Evolutionary conservation across 1,139 yeast genomes (phyloP).

Genomic region (Kluyveromyces sp.): DNA sequence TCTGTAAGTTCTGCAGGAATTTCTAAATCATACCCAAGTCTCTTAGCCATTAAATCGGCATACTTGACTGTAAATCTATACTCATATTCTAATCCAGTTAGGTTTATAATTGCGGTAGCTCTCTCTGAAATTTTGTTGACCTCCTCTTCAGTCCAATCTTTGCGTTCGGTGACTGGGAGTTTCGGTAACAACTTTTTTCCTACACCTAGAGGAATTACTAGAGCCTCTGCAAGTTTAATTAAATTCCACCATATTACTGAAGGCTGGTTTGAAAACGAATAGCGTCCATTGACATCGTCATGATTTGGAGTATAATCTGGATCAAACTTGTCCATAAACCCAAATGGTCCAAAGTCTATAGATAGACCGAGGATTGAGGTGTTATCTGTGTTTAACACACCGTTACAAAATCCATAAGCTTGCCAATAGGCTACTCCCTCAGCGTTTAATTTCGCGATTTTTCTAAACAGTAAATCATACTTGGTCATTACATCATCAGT

Average conservation of each 20-base stretch:
- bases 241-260: conserved; percentile 91
- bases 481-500: conserved; percentile 39
- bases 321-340: conserved; percentile 77
- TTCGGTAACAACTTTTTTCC: conserved; percentile 45
- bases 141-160: conserved; percentile 37
- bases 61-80: conserved; percentile 53
- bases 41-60: conserved; percentile 48
- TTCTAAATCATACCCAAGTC: conserved; percentile 64
- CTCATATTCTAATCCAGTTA: conserved; percentile 60
- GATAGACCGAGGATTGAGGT: conserved; percentile 81
- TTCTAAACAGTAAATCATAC: conserved; percentile 66
- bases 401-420: conserved; percentile 84
- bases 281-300: conserved; percentile 67
- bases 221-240: conserved; percentile 73
- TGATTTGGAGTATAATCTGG: conserved; percentile 84
- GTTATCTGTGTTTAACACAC: conserved; percentile 91
- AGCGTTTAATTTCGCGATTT: conserved; percentile 67
- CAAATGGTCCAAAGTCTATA: conserved; percentile 92
- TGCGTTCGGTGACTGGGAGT: conserved; percentile 24
- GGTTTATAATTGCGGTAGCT: conserved; percentile 59
- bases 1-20: conserved; percentile 14
- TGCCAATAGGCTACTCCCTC: conserved; percentile 80
- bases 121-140: conserved; percentile 47
- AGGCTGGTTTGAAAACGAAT: conserved; percentile 77
- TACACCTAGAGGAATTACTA: conserved; percentile 75